Base-by-base conservation (phyloP, 192 early-diverging fungal species). In the Backusella mclennaniae region DNA sequence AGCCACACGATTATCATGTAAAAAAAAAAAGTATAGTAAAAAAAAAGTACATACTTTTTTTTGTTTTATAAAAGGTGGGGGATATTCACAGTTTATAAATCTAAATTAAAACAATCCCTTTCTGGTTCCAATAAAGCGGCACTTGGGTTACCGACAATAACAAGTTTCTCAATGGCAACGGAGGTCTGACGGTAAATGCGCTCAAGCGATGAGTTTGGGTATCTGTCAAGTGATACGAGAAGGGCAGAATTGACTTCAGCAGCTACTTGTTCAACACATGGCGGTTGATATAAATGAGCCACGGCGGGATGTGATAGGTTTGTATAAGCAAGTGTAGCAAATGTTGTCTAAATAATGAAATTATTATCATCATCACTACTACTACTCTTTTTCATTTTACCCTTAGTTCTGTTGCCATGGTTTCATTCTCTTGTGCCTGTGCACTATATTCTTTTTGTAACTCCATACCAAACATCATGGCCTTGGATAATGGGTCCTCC, bases 201-300 rank as follows among this genome's bases (percentile, higher is more conserved):
- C 79, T 93, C 91, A 70, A 76, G 46, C 15, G 36, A 52, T 17
- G 75, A 69, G 36, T 70, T 76, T 29, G 67, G 68, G 36, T 69
- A 69, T 36, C 41, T 52, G 29, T 69, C 56, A 26, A 53, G 41
- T 44, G 75, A 76, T 26, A 71, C 75, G 70, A 67, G 77, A 63
- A 94, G 91, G 0, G 92, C 92, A 73, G 83, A 84, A 71, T 95
- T 93, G 6, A 94, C 84, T 14, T 87, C 80, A 31, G 83, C 83
- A 3, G 91, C 93, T 31, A 95, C 82, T 23, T 84, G 79, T 67
- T 90, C 83, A 21, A 92, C 81, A 26, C n/a, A 71, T 14, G 31
- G 38, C 3, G 46, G 12, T 67, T 72, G 49, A 44, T 35, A 59
- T 15, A 79, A 38, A 66, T 76, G 68, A 11, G 67, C 9, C 46